Base-by-base conservation (phyloP, 179 eudicot species). In the Silene noctiflora region DNA sequence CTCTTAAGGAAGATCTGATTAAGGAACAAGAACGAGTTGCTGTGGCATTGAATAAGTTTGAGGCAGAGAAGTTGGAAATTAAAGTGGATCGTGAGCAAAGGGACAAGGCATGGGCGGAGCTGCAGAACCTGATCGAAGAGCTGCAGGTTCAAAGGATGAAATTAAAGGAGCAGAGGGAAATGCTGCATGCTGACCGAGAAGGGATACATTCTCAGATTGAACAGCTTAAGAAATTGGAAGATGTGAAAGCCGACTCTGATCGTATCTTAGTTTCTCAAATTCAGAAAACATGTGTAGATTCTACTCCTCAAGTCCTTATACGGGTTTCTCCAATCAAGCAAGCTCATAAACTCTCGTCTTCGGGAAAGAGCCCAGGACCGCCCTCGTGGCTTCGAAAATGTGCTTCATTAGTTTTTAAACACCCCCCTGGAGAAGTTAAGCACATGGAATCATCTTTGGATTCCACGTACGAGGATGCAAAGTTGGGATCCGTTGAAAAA, bases 101-200 rank as follows among this genome's bases (percentile, higher is more conserved):
- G 78, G 96, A 87, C 77, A 87, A 76, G 79, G 99, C 92, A 72
- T 95, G 99, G 97, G 85, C 87, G 35, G 99, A 93, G 83, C 78
- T 94, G 66, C 91, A 86, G 65, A 85, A 72, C 75, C 80, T 91
- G 74, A 93, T 95, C 58, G 91, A 89, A 72, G 95, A 93, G 86
- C 96, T 95, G 71, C 84, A 86, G 82, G 76, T 79, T 79, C 97
- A 95, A 84, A 87, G 95, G 75, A 79, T 88, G 84, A 93, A 91
- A 78, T 77, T 95, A 72, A 91, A 91, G 88, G 88, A 93, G 73
- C 99, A 95, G 80, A 87, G 99, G 86, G 93, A 95, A 84, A 76
- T 89, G 82, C 79, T 94, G 80, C 92, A 89, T 78, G 88, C 88
- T 42, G 99, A 95, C 70, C 84, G 94, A 76, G 87, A 84, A 75